phyloP scores from a whole-genome alignment of 2,329 filamentous ascomycete genomes.

The Ascochyta rabiei region DNA sequence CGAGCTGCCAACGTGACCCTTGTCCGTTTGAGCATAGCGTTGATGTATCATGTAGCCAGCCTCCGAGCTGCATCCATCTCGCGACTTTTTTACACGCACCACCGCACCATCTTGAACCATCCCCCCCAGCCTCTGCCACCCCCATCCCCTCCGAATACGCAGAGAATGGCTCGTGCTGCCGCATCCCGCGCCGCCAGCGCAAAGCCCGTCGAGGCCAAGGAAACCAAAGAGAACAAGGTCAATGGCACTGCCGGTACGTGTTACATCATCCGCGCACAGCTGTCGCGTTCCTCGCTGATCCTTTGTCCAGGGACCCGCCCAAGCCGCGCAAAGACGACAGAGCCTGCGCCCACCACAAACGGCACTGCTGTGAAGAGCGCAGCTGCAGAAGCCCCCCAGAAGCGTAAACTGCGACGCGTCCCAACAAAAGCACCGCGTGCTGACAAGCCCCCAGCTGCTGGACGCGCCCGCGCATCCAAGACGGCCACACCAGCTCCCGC shows the following conservation, averaged over 20 bases:
- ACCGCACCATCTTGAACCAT: constrained; percentile 22
- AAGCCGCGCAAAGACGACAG: constrained; percentile 37
- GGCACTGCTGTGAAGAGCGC: constrained; percentile 13
- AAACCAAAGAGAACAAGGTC: constrained; percentile 21
- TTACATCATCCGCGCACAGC: constrained; percentile 19
- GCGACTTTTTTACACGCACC: constrained; percentile 34
- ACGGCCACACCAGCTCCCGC: constrained; percentile 22
- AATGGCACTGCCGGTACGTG: constrained; percentile 40
- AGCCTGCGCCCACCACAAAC: constrained; percentile 19
- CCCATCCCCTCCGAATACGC: constrained; percentile 16
- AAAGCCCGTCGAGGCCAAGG: constrained; percentile 34
- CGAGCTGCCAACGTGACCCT: constrained; percentile 13
- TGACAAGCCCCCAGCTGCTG: constrained; percentile 22
- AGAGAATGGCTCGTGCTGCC: constrained; percentile 39
- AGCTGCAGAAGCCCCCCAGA: constrained; percentile 11
- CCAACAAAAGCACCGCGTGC: constrained; percentile 10
- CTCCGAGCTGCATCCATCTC: constrained; percentile 4
- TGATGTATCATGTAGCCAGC: constrained; percentile 18
- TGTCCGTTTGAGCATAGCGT: constrained; percentile 14
- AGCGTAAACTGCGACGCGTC: constrained; percentile 17
- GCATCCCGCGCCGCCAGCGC: constrained; percentile 36
- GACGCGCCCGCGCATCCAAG: constrained; percentile 28
- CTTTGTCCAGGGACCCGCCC: constrained; percentile 23
- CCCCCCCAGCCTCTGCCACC: constrained; percentile 24
- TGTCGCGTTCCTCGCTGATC: constrained; percentile 23